A percentile compares a stretch with the other conserved stretches of the same genome.
phyloP scores from a whole-genome alignment of 805 yeast genomes.

The Ogataea henricii region DNA sequence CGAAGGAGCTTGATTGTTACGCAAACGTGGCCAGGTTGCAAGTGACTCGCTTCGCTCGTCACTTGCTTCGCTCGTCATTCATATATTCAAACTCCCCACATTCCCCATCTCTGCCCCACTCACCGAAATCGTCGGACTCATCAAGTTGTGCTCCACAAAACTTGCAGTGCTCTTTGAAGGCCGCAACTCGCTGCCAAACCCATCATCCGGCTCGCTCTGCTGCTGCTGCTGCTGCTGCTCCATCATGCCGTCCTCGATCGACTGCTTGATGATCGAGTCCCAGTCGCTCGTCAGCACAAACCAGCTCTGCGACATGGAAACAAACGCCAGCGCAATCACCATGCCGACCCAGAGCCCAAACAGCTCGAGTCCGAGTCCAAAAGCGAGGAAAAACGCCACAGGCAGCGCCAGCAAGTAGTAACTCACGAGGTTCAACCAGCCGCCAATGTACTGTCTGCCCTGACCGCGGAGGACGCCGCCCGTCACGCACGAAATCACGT shows the following conservation, averaged over 20 bases:
- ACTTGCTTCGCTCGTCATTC: neutral
- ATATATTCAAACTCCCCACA: constrained; percentile 6
- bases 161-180: constrained; percentile 21
- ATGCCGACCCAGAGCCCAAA: constrained; percentile 69
- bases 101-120: constrained; percentile 14
- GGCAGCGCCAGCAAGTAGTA: constrained; percentile 69
- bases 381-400: constrained; percentile 54
- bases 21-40: no score
- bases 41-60: neutral
- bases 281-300: constrained; percentile 34
- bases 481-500: constrained; percentile 67
- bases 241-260: constrained; percentile 31
- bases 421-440: constrained; percentile 54
- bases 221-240: constrained; percentile 13
- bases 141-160: constrained; percentile 30
- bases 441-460: constrained; percentile 69
- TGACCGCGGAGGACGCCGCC: constrained; percentile 81
- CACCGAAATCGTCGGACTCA: constrained; percentile 29
- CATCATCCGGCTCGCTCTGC: constrained; percentile 6
- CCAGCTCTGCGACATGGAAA: constrained; percentile 46
- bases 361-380: constrained; percentile 49
- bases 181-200: constrained; percentile 7
- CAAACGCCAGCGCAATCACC: constrained; percentile 51
- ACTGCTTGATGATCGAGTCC: constrained; percentile 32
- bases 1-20: no score